phyloP scores from a whole-genome alignment of 108 stramenopile species.

The Cyclotella choctawhatcheeana region DNA sequence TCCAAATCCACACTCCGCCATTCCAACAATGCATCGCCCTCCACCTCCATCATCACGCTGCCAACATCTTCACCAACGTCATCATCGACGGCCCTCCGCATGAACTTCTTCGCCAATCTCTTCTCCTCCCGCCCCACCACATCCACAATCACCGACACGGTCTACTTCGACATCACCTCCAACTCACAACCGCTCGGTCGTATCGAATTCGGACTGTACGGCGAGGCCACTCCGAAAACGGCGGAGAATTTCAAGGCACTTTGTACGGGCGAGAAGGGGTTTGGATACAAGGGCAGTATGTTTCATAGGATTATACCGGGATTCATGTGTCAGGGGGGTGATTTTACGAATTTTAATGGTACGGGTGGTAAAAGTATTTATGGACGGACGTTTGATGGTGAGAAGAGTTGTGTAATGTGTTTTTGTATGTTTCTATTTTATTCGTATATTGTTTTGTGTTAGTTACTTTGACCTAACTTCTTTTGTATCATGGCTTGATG shows the following conservation, averaged over 20 bases:
- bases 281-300: constrained; percentile 84
- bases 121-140: constrained; percentile 58
- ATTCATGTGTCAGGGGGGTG: constrained; percentile 93
- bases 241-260: constrained; percentile 85
- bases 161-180: constrained; percentile 90
- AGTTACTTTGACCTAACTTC: no score
- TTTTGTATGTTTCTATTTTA: constrained; percentile 4
- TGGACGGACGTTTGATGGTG: constrained; percentile 82
- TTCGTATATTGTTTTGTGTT: constrained; percentile 1
- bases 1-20: background rate
- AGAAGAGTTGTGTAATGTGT: constrained; percentile 51
- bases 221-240: constrained; percentile 88
- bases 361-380: constrained; percentile 91
- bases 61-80: constrained; percentile 1
- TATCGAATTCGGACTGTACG: constrained; percentile 93
- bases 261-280: constrained; percentile 87
- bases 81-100: constrained; percentile 17
- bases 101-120: constrained; percentile 46
- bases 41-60: background rate
- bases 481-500: constrained; percentile 17
- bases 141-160: constrained; percentile 87
- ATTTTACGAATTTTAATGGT: constrained; percentile 90
- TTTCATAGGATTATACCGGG: constrained; percentile 92
- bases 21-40: no score
- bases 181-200: constrained; percentile 76